Base-by-base conservation (phyloP, 225 moss, liverwort and hornwort species). In the Climacium dendroides region DNA sequence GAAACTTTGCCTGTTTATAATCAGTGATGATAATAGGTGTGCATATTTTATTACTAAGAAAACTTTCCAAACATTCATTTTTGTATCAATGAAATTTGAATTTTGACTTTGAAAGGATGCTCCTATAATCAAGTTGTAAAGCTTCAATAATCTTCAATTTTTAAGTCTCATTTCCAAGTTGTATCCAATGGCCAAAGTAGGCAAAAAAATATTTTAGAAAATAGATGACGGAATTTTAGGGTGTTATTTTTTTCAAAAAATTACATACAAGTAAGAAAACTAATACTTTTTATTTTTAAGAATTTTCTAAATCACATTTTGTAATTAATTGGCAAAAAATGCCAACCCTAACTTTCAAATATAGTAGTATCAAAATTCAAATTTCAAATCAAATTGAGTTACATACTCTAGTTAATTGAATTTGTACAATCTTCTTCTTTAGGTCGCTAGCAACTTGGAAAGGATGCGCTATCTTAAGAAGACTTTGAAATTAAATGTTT, bases 351-450 rank as follows among this genome's bases (percentile, higher is more conserved):
- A 67, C 67, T 1, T 13, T 3, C 13, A 7, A 37, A 1, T 37
- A 4, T 0, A 0, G 2, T 4, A 23, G 13, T 13, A 7, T 37
- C 2, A 39, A 67, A 67, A 37, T n/a, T n/a, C n/a, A n/a, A n/a
- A n/a, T n/a, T 67, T 67, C 67, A 67, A 67, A 67, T 23, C 23
- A 37, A 39, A 24, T 67, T 37, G 39, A 37, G 1, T 23, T 22
- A 6, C 5, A 72, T 45, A 1, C 43, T 28, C 1, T 39, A 0
- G 9, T n/a, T n/a, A n/a, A n/a, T n/a, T n/a, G n/a, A n/a, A n/a
- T 28, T 72, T 45, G 5, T 45, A 4, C 45, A 45, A 29, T 73
- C 28, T 41, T 45, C 10, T 37, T 24, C 5, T 71, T 26, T 14
- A 1, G 8, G 0, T 24, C 26, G 26, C 2, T 15, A 25, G 43